phyloP scores from a whole-genome alignment of 2,329 filamentous ascomycete genomes.

The Trichophyton rubrum region DNA sequence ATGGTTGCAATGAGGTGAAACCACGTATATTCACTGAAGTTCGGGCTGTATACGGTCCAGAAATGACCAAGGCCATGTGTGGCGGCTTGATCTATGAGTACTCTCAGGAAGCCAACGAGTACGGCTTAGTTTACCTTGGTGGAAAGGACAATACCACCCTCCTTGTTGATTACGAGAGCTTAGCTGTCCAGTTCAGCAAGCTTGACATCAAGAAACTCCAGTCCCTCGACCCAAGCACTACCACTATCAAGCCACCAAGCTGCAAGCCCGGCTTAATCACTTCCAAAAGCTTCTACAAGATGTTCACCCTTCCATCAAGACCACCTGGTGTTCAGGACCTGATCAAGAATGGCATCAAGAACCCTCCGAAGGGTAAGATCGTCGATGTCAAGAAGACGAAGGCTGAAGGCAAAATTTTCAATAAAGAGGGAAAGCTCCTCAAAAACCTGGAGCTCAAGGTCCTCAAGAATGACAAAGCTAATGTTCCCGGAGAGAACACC shows the following conservation, averaged over 20 bases:
- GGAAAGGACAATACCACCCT: slow-evolving; percentile 46
- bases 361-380: slow-evolving; percentile 52
- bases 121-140: slow-evolving; percentile 49
- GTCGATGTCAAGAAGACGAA: slow-evolving; percentile 45
- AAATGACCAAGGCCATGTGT: slow-evolving; percentile 48
- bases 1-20: slow-evolving; percentile 49
- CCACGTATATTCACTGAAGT: slow-evolving; percentile 52
- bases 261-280: slow-evolving; percentile 59
- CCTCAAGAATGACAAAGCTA: slow-evolving; percentile 40
- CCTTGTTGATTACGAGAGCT: slow-evolving; percentile 55
- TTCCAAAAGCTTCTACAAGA: slow-evolving; percentile 53
- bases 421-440: slow-evolving; percentile 45
- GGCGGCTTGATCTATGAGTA: slow-evolving; percentile 46
- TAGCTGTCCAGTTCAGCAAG: slow-evolving; percentile 61
- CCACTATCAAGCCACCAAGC: slow-evolving; percentile 44
- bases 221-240: slow-evolving; percentile 46
- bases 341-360: slow-evolving; percentile 62
- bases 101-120: slow-evolving; percentile 37
- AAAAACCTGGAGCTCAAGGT: slow-evolving; percentile 49
- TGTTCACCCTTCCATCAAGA: slow-evolving; percentile 62
- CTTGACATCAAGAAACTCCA: slow-evolving; percentile 60
- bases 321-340: slow-evolving; percentile 57
- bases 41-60: slow-evolving; percentile 43
- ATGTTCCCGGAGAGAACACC: slow-evolving; percentile 40
- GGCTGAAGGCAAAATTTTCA: slow-evolving; percentile 47